Base-by-base conservation (phyloP, 306 rosid species). In the Geum urbanum region DNA sequence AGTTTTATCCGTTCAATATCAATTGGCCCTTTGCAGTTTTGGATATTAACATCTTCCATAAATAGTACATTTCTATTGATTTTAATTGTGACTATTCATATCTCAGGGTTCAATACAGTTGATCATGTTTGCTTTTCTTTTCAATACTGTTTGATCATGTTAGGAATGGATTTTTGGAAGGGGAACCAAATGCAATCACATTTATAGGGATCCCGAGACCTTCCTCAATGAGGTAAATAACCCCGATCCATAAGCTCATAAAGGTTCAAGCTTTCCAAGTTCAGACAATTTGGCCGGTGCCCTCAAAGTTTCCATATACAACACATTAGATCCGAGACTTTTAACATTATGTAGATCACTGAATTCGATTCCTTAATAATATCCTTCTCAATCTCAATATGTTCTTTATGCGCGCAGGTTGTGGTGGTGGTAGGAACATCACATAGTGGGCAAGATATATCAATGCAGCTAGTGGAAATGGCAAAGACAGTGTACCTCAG, bases 101-200 rank as follows among this genome's bases (percentile, higher is more conserved):
- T 32, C 2, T 2, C 37, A 32, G 37, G 3, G 37, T 32, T 32
- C 37, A 32, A 32, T 32, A 32, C 37, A 2, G 37, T 4, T 32
- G 37, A 32, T 32, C 37, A 32, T 32, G 37, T 18, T 41, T 5
- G 11, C 20, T 66, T 32, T 39, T 46, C 39, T 14, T 46, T 58
- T 48, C 16, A 24, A 14, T 66, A 15, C 39, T 72, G 54, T 75
- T 32, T 68, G 55, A 57, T 72, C 51, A 43, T 71, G 60, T 44
- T 22, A 92, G 98, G 98, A 77, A 88, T 90, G 91, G 96, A 83
- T 53, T 68, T 78, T 77, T 94, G 98, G 97, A 90, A 85, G 81
- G 75, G 92, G 69, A 90, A 78, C 81, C 98, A 90, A 80, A 77
- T 88, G 82, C 98, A 87, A 97, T 72, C 98, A 94, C 76, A 74